Conservation (phyloP, 1,284 basidiomycete genomes). For the Nidula niveotomentosa region DNA sequence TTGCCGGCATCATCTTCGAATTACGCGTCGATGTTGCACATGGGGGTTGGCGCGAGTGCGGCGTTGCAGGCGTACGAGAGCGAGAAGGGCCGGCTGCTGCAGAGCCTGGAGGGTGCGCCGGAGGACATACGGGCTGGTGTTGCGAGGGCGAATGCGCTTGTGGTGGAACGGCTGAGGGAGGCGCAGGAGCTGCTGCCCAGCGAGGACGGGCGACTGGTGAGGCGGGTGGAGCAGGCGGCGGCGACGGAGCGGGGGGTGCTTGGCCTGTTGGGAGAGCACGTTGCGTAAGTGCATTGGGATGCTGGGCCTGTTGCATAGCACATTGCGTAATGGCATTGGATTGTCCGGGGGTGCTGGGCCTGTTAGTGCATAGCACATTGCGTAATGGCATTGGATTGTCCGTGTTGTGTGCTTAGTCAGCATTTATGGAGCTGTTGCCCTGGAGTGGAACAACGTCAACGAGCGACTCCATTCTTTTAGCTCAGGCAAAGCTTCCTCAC, state of each 20-base stretch:
- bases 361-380: conserved; percentile 35
- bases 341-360: conserved; percentile 40
- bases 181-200: conserved; percentile 46
- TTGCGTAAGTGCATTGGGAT: conserved; percentile 13
- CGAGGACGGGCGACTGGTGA: conserved; percentile 35
- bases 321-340: background rate
- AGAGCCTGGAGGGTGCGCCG: conserved; percentile 16
- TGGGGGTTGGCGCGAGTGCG: background rate
- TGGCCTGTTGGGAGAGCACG: conserved; percentile 36
- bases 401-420: background rate
- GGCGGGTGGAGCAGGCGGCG: conserved; percentile 49
- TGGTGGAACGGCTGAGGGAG: conserved; percentile 51
- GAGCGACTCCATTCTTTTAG: background rate
- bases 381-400: background rate
- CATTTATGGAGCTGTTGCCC: too few species aligned
- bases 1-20: background rate
- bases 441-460: background rate
- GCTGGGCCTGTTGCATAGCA: conserved; percentile 37
- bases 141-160: conserved; percentile 41
- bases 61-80: conserved; percentile 15
- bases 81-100: conserved; percentile 35
- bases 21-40: background rate
- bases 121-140: conserved; percentile 23
- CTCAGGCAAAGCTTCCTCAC: conserved; percentile 3
- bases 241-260: conserved; percentile 40